Conservation (phyloP, 1,284 basidiomycete species). For the Ustilago esculenta region DNA sequence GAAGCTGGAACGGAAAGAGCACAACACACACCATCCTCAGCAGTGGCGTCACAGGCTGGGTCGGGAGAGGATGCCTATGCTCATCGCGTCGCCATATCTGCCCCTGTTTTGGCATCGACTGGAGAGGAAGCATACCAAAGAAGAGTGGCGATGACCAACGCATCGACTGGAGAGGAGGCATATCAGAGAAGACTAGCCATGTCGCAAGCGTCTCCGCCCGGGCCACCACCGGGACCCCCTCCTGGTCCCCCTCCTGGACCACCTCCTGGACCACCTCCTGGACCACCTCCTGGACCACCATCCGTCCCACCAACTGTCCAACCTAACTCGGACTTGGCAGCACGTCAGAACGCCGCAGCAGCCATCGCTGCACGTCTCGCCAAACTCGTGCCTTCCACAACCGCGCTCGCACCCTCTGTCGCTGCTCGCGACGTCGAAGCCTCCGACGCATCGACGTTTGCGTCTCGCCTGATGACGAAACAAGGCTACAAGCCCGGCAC, state of each 20-base stretch:
- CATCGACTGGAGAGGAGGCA: conserved; percentile 32
- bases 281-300: conserved; percentile 16
- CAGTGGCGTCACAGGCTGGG: background rate
- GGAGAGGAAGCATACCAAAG: conserved; percentile 32
- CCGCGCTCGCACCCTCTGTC: background rate
- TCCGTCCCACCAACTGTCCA: conserved; percentile 14
- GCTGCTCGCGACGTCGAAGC: too few relatives aligned
- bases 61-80: conserved; percentile 45
- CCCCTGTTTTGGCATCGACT: background rate
- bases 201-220: conserved; percentile 10
- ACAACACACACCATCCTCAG: background rate
- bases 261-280: background rate
- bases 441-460: conserved; percentile 35
- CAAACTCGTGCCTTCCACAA: conserved; percentile 2
- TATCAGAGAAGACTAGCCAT: conserved; percentile 34
- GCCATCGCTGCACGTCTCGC: conserved; percentile 55
- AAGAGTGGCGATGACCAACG: conserved; percentile 23
- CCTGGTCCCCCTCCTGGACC: conserved; percentile 23
- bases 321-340: conserved; percentile 12
- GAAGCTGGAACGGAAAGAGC: background rate
- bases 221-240: conserved; percentile 32
- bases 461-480: conserved; percentile 51
- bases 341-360: conserved; percentile 43
- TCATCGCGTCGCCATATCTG: conserved; percentile 19
- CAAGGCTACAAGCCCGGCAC: conserved; percentile 56